phyloP scores from a whole-genome alignment of 306 rosid genomes.

The Trifolium pratense region DNA sequence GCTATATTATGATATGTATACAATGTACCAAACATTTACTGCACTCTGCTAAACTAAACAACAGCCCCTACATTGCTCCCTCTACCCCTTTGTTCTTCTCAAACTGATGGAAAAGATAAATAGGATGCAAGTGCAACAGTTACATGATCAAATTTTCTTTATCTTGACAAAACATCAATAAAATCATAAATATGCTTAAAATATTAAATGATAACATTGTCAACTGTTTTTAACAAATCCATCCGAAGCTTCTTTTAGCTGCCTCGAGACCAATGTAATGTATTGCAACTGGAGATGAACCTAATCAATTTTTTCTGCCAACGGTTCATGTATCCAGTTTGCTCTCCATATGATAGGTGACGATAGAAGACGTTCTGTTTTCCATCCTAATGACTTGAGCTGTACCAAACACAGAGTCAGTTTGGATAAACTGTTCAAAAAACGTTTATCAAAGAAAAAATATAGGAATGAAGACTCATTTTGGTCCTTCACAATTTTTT shows the following conservation, averaged over 20 bases:
- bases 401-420: conserved; percentile 44
- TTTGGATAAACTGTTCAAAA: not conserved
- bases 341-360: conserved; percentile 84
- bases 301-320: conserved; percentile 68
- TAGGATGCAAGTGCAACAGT: too few species aligned
- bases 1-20: too few species aligned
- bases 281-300: conserved; percentile 9
- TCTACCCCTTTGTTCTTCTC: too few species aligned
- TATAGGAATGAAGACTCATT: too few species aligned
- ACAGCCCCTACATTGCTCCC: too few species aligned
- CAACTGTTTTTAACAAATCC: conserved; percentile 13
- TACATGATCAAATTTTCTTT: too few species aligned
- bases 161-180: not conserved
- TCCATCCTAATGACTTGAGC: conserved; percentile 86
- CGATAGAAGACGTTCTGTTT: conserved; percentile 82
- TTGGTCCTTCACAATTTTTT: too few species aligned
- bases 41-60: too few species aligned
- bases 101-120: not conserved
- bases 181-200: conserved; percentile 25
- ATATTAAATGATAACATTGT: conserved; percentile 3
- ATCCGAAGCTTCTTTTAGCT: conserved; percentile 13
- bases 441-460: not conserved
- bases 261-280: conserved; percentile 19
- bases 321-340: conserved; percentile 68
- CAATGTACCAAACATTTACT: too few species aligned